A percentile compares a stretch with the other conserved stretches of the same genome.
Conservation (phyloP, 139 green algal genomes). For the Spirogloea muscicola region DNA sequence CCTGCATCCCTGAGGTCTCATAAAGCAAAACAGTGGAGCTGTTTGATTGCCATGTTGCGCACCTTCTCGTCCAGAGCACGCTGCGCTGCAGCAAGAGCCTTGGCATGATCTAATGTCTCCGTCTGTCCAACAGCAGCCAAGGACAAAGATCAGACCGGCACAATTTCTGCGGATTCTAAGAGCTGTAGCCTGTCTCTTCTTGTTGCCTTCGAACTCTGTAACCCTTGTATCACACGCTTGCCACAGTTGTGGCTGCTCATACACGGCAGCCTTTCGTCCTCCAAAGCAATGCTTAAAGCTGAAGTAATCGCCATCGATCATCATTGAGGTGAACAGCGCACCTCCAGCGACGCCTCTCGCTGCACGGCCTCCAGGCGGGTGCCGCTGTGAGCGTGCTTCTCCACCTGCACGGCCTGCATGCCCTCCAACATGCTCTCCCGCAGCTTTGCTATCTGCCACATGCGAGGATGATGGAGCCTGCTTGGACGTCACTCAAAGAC, state of each 20-base stretch:
- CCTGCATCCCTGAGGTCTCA: no score
- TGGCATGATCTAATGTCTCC: conserved; percentile 4
- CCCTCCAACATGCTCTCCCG: conserved; percentile 1
- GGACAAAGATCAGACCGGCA: not conserved
- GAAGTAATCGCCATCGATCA: not conserved
- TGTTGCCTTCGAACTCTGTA: no score
- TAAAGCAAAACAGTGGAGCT: no score
- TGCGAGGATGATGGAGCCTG: no score
- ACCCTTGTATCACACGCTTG: no score
- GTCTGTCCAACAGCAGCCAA: not conserved
- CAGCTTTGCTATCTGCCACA: conserved; percentile 8
- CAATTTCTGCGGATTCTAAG: not conserved
- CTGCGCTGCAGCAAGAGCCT: not conserved
- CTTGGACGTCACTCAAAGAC: no score
- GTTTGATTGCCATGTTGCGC: no score
- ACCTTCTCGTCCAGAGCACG: conserved; percentile 12
- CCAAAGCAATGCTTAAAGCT: not conserved
- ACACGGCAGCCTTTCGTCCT: not conserved
- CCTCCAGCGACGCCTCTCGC: not conserved
- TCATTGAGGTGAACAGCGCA: not conserved
- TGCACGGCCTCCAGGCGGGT: not conserved
- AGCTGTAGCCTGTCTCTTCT: no score
- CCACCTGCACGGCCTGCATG: not conserved
- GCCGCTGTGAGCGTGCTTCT: conserved; percentile 5
- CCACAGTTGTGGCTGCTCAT: no score